Evolutionary conservation across 495 filamentous ascomycete species (phyloP).

Genomic region (Talaromyces trachyspermus): DNA sequence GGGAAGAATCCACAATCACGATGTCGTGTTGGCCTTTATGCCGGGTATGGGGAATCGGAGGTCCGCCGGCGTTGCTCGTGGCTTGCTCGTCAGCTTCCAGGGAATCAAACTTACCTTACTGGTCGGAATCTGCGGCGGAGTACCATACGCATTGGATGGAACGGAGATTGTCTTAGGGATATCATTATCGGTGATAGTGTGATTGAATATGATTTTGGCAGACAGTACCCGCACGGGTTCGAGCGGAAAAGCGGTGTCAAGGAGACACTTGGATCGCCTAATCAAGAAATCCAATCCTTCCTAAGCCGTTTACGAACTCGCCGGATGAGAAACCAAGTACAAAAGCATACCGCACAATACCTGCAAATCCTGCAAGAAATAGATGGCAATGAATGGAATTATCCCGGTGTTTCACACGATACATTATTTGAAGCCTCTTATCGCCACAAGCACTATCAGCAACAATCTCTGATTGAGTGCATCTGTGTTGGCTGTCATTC

Average conservation of each 20-base stretch:
- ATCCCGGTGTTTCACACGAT: conserved; percentile 14
- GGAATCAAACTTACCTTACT: conserved; percentile 16
- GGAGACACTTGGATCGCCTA: conserved; percentile 18
- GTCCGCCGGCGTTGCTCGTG: conserved; percentile 12
- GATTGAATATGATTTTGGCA: conserved; percentile 29
- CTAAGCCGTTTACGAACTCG: conserved; percentile 7
- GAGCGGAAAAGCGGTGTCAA: conserved; percentile 15
- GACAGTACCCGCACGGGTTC: conserved; percentile 15
- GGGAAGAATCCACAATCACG: conserved; percentile 16
- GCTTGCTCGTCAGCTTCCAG: conserved; percentile 12
- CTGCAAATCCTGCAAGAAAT: neutral
- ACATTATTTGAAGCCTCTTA: conserved; percentile 12
- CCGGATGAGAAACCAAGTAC: neutral
- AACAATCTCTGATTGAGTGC: neutral
- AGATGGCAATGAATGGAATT: conserved; percentile 7
- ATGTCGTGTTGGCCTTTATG: conserved; percentile 20
- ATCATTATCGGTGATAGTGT: conserved; percentile 33
- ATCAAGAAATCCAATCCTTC: conserved; percentile 17
- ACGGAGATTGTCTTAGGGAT: conserved; percentile 31
- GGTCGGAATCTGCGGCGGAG: conserved; percentile 23
- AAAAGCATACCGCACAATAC: neutral
- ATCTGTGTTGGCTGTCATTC: neutral
- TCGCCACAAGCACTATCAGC: conserved; percentile 13
- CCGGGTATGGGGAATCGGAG: conserved; percentile 16
- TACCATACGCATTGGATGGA: conserved; percentile 10